Conservation (phyloP, 768 basidiomycete genomes). For the Rhodosporidiobolus odoratus region DNA sequence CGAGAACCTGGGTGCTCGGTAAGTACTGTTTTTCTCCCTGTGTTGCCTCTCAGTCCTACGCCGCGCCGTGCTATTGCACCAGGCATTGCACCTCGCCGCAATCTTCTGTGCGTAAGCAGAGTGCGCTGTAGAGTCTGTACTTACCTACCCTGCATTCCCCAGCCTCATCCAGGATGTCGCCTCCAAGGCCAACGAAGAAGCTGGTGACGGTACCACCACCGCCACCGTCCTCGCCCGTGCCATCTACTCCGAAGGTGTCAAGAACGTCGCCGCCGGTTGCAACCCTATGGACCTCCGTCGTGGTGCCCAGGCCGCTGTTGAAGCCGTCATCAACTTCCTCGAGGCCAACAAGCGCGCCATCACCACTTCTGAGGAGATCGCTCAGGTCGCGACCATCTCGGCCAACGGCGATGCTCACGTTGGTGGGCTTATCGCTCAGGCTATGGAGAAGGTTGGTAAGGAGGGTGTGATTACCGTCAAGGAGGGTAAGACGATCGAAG, state of each 20-base stretch:
- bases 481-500: slow-evolving; percentile 95
- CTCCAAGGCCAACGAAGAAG: slow-evolving; percentile 64
- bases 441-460: slow-evolving; percentile 99
- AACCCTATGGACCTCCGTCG: slow-evolving; percentile 99
- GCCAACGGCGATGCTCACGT: slow-evolving; percentile 80
- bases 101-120: neutral
- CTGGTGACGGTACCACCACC: slow-evolving; percentile 96
- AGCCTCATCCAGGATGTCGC: slow-evolving; percentile 40
- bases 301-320: slow-evolving; percentile 94
- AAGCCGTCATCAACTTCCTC: slow-evolving; percentile 87
- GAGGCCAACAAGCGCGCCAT: slow-evolving; percentile 82
- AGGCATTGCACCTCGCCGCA: no score
- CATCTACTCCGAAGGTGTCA: slow-evolving; percentile 97
- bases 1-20: slow-evolving; percentile 97
- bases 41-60: neutral
- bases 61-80: neutral
- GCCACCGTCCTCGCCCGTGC: slow-evolving; percentile 94
- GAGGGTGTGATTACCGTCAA: slow-evolving; percentile 99
- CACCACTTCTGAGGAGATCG: slow-evolving; percentile 95
- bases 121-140: no score
- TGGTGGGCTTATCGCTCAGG: slow-evolving; percentile 90
- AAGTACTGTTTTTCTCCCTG: slow-evolving; percentile 42
- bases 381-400: slow-evolving; percentile 81
- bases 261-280: slow-evolving; percentile 98
- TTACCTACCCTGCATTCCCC: neutral